Evolutionary conservation across 805 yeast genomes (phyloP).

Genomic region (Teunomyces aglyptinius): DNA sequence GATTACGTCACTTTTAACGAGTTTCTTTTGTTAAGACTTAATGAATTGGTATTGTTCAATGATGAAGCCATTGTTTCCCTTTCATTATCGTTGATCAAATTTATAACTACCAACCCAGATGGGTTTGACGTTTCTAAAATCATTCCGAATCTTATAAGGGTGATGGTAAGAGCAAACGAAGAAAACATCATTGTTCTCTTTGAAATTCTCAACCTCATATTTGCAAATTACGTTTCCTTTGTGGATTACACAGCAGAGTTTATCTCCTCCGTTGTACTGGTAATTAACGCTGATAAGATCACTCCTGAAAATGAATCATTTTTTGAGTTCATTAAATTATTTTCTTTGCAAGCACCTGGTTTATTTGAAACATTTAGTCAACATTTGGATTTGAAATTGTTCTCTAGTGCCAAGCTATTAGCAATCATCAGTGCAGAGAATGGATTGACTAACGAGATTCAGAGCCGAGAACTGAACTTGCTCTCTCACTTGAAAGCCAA

Average conservation of each 20-base stretch:
- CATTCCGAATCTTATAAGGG: slow-evolving; percentile 4
- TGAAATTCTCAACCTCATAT: not conserved
- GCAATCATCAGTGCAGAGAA: slow-evolving; percentile 27
- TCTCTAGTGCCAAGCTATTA: slow-evolving; percentile 29
- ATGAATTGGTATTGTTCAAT: slow-evolving; percentile 22
- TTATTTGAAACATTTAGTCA: slow-evolving; percentile 8
- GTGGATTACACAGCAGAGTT: not conserved
- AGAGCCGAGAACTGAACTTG: slow-evolving; percentile 27
- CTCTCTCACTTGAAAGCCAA: slow-evolving; percentile 31
- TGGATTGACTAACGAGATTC: slow-evolving; percentile 18
- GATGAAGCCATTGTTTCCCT: slow-evolving; percentile 19
- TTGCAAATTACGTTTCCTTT: not conserved
- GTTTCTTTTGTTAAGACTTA: slow-evolving; percentile 17
- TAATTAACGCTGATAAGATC: not conserved
- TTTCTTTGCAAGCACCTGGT: slow-evolving; percentile 6
- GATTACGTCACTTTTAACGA: slow-evolving; percentile 13
- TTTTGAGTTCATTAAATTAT: slow-evolving; percentile 5
- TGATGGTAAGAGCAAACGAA: not conserved
- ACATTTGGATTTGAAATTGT: slow-evolving; percentile 16
- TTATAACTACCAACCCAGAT: slow-evolving; percentile 8
- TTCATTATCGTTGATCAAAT: slow-evolving; percentile 6
- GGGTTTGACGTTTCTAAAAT: slow-evolving; percentile 7
- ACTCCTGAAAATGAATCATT: not conserved
- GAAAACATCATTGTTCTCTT: not conserved
- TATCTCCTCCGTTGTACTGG: not conserved